Base-by-base conservation (phyloP, 2,329 filamentous ascomycete species). In the Aspergillus vadensis region DNA sequence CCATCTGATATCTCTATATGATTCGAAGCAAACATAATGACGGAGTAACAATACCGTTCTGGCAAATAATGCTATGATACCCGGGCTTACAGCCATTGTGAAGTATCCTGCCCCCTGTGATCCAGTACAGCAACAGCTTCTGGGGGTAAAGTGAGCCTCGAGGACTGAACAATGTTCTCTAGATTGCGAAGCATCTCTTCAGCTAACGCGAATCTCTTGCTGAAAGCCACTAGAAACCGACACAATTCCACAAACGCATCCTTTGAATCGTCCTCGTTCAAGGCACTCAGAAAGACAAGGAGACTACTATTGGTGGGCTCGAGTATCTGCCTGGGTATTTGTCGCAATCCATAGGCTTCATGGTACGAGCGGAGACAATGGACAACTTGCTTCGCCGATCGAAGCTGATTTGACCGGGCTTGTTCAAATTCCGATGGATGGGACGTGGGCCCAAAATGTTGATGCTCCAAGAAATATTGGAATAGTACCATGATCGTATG, bases 161-260 rank as follows among this genome's bases (percentile, higher is more conserved):
- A 64, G 8, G 57, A 48, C 36, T 63, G 44, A 15, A 64, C 62
- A 2, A 63, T 57, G 3, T 41, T 62, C 39, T 67, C 63, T 17
- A 75, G 68, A 3, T 62, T 65, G n/a, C 64, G 56, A 21, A 73
- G 60, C 32, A 66, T 64, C 5, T 63, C 62, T 36, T 68, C 64
- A 2, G 66, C 70, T 12, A 62, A 54, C 14, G 69, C 58, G 41
- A 70, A 67, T 44, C 67, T 68, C 27, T 63, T 65, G 38, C 70
- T 65, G 52, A 74, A 67, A 3, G 69, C 65, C 2, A 59, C 59
- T 4, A 70, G 58, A 41, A 71, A 68, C 10, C 65, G 69, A 60
- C 67, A 72, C 19, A 74, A 58, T 47, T 74, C 69, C 27, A 64
- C 54, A 44, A 75, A 74, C 2, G 65, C 66, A n/a, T 67, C 56